Percentiles rank a stretch among this genome's conserved stretches.
Evolutionary conservation across 345 rosid genomes (phyloP).

Genomic region (Cardamine occulta): DNA sequence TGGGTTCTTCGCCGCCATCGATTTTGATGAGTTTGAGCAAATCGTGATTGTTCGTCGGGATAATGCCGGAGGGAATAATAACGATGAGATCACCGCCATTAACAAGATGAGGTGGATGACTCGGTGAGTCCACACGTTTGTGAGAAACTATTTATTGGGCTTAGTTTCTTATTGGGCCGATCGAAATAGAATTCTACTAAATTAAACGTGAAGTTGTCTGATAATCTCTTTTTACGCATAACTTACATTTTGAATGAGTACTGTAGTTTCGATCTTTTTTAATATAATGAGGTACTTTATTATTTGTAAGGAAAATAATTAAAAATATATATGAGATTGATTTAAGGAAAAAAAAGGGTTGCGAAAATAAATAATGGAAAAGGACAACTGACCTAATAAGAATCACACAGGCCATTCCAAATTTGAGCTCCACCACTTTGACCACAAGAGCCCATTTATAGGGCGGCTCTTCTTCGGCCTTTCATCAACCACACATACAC

Average conservation of each 20-base stretch:
- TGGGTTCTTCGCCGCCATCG: constrained; percentile 38
- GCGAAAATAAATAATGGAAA: constrained; percentile 3
- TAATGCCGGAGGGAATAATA: constrained; percentile 6
- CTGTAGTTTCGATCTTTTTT: no score
- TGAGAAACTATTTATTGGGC: constrained; percentile 26
- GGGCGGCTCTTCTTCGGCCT: constrained; percentile 34
- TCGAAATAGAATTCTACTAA: no score
- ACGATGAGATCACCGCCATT: constrained; percentile 37
- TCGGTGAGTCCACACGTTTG: constrained; percentile 23
- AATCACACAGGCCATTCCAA: constrained; percentile 28
- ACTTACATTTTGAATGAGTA: background rate
- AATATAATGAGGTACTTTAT: background rate
- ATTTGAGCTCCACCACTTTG: constrained; percentile 42
- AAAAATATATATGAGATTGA: background rate
- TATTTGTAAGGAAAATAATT: background rate
- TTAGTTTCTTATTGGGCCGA: constrained; percentile 1
- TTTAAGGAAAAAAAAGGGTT: background rate
- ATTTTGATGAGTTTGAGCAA: constrained; percentile 37
- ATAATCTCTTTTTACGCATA: background rate
- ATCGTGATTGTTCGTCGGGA: constrained; percentile 15
- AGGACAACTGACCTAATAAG: constrained; percentile 25
- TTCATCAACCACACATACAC: constrained; percentile 27
- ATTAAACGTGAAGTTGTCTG: background rate
- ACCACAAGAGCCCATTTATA: constrained; percentile 40
- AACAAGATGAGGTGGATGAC: constrained; percentile 26